Conservation (phyloP, 2,329 filamentous ascomycete genomes). For the Aureobasidium sp. region DNA sequence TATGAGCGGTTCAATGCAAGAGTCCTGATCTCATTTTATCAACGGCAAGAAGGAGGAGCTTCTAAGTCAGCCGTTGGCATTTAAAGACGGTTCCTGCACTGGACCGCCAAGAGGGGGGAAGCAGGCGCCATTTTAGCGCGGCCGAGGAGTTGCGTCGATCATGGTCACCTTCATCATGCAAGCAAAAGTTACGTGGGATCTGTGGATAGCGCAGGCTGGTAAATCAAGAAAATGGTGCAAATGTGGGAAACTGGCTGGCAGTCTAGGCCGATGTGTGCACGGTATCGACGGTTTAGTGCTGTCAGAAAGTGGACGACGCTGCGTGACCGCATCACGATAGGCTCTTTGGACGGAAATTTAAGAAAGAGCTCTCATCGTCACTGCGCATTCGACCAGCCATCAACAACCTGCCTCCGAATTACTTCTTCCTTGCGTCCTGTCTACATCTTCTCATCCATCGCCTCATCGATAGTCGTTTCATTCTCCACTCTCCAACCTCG, state of each 20-base stretch:
- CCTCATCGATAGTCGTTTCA: constrained; percentile 6
- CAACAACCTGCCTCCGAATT: background rate
- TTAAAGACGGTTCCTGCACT: background rate
- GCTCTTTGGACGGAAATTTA: background rate
- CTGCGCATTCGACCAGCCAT: constrained; percentile 10
- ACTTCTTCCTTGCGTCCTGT: background rate
- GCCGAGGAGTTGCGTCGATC: constrained; percentile 4
- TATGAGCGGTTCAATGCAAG: constrained; percentile 1
- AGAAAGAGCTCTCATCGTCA: constrained; percentile 13
- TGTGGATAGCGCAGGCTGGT: constrained; percentile 1
- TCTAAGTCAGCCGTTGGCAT: background rate
- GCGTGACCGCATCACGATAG: constrained; percentile 5
- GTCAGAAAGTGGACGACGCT: background rate
- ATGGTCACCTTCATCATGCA: constrained; percentile 11
- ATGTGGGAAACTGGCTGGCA: constrained; percentile 9
- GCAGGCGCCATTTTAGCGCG: constrained; percentile 10
- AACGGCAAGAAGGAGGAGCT: background rate
- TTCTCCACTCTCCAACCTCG: constrained; percentile 10
- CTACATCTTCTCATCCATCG: constrained; percentile 6
- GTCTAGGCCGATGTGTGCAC: constrained; percentile 2
- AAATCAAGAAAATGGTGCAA: constrained; percentile 5
- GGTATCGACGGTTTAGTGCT: background rate
- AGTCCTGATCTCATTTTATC: constrained; percentile 7
- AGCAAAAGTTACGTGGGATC: background rate
- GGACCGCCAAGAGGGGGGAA: background rate